A percentile compares a stretch with the other conserved stretches of the same genome.
Evolutionary conservation across 2,329 filamentous ascomycete species (phyloP).

Genomic region (Parascedosporium putredinis): DNA sequence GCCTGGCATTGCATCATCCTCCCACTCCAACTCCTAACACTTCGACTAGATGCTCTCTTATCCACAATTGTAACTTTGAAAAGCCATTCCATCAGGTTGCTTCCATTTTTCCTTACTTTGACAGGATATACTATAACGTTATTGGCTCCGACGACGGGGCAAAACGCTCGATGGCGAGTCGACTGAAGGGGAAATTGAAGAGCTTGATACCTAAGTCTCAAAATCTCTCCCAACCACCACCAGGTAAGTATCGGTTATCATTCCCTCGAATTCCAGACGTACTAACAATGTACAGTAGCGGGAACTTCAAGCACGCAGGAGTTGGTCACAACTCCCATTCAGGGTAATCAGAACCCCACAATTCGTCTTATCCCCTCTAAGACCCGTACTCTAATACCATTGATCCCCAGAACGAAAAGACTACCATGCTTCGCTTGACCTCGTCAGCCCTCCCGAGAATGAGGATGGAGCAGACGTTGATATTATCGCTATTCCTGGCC

Average conservation of each 20-base stretch:
- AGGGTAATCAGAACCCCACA: not conserved
- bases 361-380: not conserved
- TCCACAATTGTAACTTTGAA: not conserved
- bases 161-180: not conserved
- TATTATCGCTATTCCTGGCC: slow-evolving; percentile 26
- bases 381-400: not conserved
- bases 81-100: not conserved
- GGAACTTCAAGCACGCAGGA: not conserved
- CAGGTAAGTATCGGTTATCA: not conserved
- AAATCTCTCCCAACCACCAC: not conserved
- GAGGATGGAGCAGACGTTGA: slow-evolving; percentile 14
- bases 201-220: not conserved
- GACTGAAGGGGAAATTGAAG: not conserved
- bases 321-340: no score
- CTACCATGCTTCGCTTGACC: not conserved
- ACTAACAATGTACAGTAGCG: not conserved
- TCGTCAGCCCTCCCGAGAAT: not conserved
- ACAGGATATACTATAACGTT: not conserved
- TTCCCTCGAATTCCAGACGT: not conserved
- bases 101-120: not conserved
- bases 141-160: not conserved
- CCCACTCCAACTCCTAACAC: not conserved
- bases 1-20: no score
- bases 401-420: not conserved
- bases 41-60: not conserved